These are phyloP conservation scores for Alloteropsis semialata DNA, from an alignment of 176 grass and related monocot species.

Conservation along the genomic window DNA sequence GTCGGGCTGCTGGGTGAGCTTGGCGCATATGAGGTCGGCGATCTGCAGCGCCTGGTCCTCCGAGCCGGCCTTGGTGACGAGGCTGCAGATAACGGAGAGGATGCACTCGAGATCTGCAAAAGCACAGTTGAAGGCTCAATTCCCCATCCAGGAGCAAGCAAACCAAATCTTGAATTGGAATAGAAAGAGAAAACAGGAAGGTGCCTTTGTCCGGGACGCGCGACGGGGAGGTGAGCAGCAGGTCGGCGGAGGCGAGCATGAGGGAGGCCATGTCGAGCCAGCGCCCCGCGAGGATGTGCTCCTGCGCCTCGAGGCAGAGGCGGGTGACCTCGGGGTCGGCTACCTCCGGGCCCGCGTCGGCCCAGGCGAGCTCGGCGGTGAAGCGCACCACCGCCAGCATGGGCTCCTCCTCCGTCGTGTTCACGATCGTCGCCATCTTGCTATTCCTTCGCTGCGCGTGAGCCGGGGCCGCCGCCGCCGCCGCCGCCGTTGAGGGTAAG, in stretches of 20 bases:
- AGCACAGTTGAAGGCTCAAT: neutral
- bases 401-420: conserved; percentile 90
- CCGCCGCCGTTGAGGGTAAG: conserved; percentile 20
- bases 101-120: conserved; percentile 81
- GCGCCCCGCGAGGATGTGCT: conserved; percentile 53
- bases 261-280: conserved; percentile 83
- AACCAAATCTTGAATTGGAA: neutral
- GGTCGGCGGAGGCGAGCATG: conserved; percentile 77
- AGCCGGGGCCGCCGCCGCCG: neutral
- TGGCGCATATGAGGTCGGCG: conserved; percentile 65
- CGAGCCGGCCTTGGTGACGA: conserved; percentile 71
- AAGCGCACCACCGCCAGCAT: conserved; percentile 77
- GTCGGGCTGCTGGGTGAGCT: conserved; percentile 59
- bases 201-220: conserved; percentile 66
- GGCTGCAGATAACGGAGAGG: conserved; percentile 75
- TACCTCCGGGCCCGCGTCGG: conserved; percentile 82
- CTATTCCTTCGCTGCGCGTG: neutral
- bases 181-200: neutral
- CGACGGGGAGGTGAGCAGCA: conserved; percentile 54
- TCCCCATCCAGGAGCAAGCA: neutral
- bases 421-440: conserved; percentile 72
- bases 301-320: conserved; percentile 77
- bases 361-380: conserved; percentile 80
- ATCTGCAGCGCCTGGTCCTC: conserved; percentile 83
- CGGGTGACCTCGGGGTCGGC: conserved; percentile 72